Conservation (phyloP, 768 basidiomycete species). For the Auricularia sp. region DNA sequence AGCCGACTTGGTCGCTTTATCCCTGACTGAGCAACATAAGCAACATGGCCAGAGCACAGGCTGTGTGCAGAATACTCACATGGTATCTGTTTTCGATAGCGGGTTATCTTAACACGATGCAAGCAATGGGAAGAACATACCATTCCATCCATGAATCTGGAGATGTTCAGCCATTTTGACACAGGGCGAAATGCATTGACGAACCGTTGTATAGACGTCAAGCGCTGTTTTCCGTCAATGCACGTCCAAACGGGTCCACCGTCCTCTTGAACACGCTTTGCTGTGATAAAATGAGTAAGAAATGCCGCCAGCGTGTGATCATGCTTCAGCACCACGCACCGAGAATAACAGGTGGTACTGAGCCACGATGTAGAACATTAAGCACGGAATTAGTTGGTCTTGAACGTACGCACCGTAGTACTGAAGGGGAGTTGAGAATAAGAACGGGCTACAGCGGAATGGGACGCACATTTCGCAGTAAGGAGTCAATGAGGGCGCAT, state of each 20-base stretch:
- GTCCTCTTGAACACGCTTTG: neutral
- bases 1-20: neutral
- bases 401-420: neutral
- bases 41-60: neutral
- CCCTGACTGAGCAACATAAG: neutral
- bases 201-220: neutral
- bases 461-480: neutral
- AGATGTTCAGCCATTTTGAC: neutral
- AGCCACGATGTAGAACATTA: neutral
- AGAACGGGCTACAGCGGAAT: neutral
- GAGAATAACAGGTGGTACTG: neutral
- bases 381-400: neutral
- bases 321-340: neutral
- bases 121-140: neutral
- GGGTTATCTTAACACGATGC: neutral
- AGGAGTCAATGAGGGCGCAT: neutral
- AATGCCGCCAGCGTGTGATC: neutral
- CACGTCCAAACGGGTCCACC: neutral
- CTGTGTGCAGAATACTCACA: neutral
- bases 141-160: neutral
- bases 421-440: neutral
- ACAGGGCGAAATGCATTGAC: neutral
- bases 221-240: constrained; percentile 1
- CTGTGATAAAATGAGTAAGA: neutral
- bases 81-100: neutral